Conservation (phyloP, 2,329 filamentous ascomycete species). For the Colletotrichum gigasporum region DNA sequence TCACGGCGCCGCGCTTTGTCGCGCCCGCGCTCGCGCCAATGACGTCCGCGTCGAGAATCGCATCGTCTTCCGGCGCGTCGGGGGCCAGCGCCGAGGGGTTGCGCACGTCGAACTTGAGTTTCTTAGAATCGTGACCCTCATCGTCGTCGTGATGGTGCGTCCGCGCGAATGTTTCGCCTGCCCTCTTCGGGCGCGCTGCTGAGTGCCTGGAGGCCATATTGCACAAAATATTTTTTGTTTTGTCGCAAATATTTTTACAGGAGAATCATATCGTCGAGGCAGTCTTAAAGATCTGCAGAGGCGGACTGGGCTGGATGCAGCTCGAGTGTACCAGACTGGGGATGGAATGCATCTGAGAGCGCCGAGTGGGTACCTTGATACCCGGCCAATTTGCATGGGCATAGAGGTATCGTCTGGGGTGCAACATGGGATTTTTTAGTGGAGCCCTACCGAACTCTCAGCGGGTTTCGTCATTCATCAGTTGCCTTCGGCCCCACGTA, state of each 20-base stretch:
- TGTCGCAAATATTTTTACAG: conserved; percentile 1
- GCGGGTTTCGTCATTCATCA: conserved; percentile 33
- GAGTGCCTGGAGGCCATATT: conserved; percentile 67
- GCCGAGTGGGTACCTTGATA: conserved; percentile 4
- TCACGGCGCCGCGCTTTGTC: conserved; percentile 92
- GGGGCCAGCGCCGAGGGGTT: conserved; percentile 93
- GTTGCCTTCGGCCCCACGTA: conserved; percentile 33
- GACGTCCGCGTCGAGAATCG: conserved; percentile 88
- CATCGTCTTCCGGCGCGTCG: conserved; percentile 78
- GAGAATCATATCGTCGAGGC: conserved; percentile 1
- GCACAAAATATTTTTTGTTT: not conserved
- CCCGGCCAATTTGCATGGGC: conserved; percentile 12
- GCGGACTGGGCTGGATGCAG: conserved; percentile 20
- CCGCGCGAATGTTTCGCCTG: conserved; percentile 82
- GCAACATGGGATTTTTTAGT: conserved; percentile 11
- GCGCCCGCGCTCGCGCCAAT: conserved; percentile 80
- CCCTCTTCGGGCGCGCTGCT: conserved; percentile 82
- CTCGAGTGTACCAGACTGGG: conserved; percentile 9
- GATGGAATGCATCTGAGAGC: not conserved
- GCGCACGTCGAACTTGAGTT: conserved; percentile 91
- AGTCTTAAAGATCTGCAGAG: conserved; percentile 7
- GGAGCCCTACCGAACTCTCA: conserved; percentile 17
- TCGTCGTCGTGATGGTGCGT: conserved; percentile 71
- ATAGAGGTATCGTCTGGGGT: conserved; percentile 19
- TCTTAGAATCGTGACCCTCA: conserved; percentile 67